Conservation (phyloP, 495 filamentous ascomycete species). For the Penicillium goetzii region DNA sequence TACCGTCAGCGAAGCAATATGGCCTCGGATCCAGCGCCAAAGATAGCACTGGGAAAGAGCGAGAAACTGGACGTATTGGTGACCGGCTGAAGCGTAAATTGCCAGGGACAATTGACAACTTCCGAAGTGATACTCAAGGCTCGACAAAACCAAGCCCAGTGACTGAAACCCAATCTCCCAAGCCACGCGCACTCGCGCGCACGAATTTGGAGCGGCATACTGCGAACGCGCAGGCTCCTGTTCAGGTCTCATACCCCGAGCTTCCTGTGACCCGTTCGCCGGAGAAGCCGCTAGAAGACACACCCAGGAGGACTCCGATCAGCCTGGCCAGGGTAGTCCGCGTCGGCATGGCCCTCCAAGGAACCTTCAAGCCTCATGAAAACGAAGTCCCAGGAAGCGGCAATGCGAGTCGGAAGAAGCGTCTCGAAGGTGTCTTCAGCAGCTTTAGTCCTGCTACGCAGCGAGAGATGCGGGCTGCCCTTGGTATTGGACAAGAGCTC, state of each 20-base stretch:
- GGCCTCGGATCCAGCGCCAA: constrained; percentile 34
- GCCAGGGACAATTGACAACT: constrained; percentile 26
- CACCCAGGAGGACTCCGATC: constrained; percentile 23
- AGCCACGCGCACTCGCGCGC: neutral
- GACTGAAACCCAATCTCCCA: constrained; percentile 1
- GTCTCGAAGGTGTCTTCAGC: constrained; percentile 47
- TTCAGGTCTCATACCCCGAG: constrained; percentile 25
- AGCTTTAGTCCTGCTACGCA: constrained; percentile 47
- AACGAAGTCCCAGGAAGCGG: constrained; percentile 18
- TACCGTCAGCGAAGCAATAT: constrained; percentile 51
- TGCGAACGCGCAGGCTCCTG: constrained; percentile 2
- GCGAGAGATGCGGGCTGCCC: constrained; percentile 35
- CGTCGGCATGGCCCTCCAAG: constrained; percentile 52
- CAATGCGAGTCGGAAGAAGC: constrained; percentile 29
- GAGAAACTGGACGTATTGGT: constrained; percentile 34
- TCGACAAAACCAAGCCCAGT: constrained; percentile 24
- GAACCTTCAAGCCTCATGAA: constrained; percentile 39
- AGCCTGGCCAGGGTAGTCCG: constrained; percentile 49
- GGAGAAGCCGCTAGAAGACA: neutral
- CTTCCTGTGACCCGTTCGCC: constrained; percentile 13
- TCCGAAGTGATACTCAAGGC: constrained; percentile 24
- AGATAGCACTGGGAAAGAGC: constrained; percentile 30
- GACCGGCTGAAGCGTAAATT: constrained; percentile 38
- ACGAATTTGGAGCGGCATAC: neutral
- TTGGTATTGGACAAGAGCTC: constrained; percentile 55